Evolutionary conservation across 805 yeast genomes (phyloP).

Genomic region (Ogataea pini): DNA sequence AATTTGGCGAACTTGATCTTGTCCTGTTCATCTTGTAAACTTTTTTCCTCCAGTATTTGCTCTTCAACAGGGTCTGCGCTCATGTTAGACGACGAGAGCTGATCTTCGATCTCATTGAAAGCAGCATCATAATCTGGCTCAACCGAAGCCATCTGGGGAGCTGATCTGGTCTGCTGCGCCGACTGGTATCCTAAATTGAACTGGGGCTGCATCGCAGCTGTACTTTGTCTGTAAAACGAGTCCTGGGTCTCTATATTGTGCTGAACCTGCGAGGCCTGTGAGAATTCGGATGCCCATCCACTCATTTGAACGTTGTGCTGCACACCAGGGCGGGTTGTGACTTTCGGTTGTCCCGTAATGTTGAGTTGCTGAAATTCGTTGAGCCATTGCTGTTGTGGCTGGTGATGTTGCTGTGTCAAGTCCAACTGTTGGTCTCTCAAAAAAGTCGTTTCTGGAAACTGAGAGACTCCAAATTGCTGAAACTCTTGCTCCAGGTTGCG

Average conservation of each 20-base stretch:
- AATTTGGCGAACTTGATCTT: conserved; percentile 41
- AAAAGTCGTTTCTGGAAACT: not conserved
- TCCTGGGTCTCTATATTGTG: conserved; percentile 11
- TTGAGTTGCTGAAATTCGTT: conserved; percentile 25
- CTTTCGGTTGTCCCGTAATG: conserved; percentile 2
- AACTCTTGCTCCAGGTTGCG: conserved; percentile 32
- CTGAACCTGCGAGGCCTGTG: conserved; percentile 11
- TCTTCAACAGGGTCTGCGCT: conserved; percentile 3
- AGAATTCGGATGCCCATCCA: conserved; percentile 21
- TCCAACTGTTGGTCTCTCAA: too few relatives aligned
- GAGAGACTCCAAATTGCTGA: conserved; percentile 10
- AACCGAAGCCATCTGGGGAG: not conserved
- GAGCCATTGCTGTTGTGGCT: conserved; percentile 21
- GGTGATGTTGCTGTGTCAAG: conserved; percentile 9
- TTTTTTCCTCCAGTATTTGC: conserved; percentile 14
- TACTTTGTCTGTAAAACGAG: conserved; percentile 7
- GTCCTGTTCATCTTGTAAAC: conserved; percentile 29
- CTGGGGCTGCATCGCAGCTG: conserved; percentile 6
- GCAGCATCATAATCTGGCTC: conserved; percentile 27
- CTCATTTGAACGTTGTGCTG: not conserved
- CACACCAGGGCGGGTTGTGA: not conserved
- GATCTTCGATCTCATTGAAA: conserved; percentile 33
- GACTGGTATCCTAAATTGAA: not conserved
- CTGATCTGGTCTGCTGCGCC: not conserved
- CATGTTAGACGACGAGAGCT: conserved; percentile 14